Evolutionary conservation across 2,329 filamentous ascomycete species (phyloP), one percentile per base, ranked within the genome.

Genomic region (Coniella lustricola): DNA sequence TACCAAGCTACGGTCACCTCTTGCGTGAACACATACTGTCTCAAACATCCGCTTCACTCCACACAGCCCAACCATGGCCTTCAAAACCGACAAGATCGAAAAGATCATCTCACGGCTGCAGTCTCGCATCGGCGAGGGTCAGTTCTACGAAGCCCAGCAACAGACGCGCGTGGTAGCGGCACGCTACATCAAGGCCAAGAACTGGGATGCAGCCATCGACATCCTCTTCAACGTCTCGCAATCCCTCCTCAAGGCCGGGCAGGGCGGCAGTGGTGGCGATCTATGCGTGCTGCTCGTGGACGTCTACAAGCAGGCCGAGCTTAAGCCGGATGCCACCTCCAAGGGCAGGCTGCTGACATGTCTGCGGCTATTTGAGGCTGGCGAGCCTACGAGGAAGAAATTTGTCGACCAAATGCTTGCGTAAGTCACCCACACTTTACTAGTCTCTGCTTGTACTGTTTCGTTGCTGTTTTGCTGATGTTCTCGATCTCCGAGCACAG

Each of bases 61-160:
- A 29, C 25, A 5, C 25, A 29, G 5, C 10, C 25, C 5, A 25
- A 38, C 10, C 40, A 53, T 53, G 51, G 48, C 58, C 45, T 51
- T 55, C 49, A 68, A 64, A 49, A 59, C 59, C 56, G 68, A 71
- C 64, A 74, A 75, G 62, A 75, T 76, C 62, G 69, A 73, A 48
- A 74, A 74, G 62, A 81, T 81, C 65, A 79, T 81, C 58, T 64
- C 73, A 49, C 75, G 78, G 21, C 83, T 96, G 65, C 87, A 91
- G 70, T 76, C 86, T 68, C 91, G 59, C 50, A 61, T 60, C 47
- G 46, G 41, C 22, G 60, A 94, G 67, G 91, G 90, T 61, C 85
- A 93, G 65, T 96, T 82, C 76, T 98, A 98, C 73, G 93, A 98
- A 77, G 93, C 93, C 50, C 91, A 97, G 71, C 93, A 98, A 69